A percentile compares a stretch with the other conserved stretches of the same genome.
Evolutionary conservation across 805 yeast genomes (phyloP).

Genomic region (Sporopachydermia lactativora): DNA sequence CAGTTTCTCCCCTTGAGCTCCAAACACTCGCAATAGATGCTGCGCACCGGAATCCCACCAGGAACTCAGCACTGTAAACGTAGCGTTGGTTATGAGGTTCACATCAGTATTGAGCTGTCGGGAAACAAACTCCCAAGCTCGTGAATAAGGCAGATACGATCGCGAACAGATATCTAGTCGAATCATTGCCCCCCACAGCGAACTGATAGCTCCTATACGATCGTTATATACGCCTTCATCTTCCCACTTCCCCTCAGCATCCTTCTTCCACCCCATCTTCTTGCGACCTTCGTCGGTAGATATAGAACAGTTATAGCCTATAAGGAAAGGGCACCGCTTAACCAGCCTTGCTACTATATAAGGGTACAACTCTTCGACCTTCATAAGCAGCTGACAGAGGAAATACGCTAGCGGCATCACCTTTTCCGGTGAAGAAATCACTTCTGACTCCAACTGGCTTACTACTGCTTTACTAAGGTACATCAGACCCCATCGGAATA

Average conservation of each 20-base stretch:
- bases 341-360: slow-evolving; percentile 66
- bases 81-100: slow-evolving; percentile 44
- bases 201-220: slow-evolving; percentile 72
- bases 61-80: slow-evolving; percentile 53
- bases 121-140: slow-evolving; percentile 63
- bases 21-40: slow-evolving; percentile 42
- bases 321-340: slow-evolving; percentile 79
- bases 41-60: slow-evolving; percentile 88
- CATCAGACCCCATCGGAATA: slow-evolving; percentile 63
- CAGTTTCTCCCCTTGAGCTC: slow-evolving; percentile 56
- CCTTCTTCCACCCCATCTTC: slow-evolving; percentile 34
- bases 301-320: slow-evolving; percentile 65
- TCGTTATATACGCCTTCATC: slow-evolving; percentile 65
- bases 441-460: slow-evolving; percentile 88
- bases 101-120: slow-evolving; percentile 47
- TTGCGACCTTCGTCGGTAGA: slow-evolving; percentile 72
- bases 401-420: slow-evolving; percentile 70
- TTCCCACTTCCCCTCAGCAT: slow-evolving; percentile 26
- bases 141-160: slow-evolving; percentile 39
- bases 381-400: slow-evolving; percentile 36
- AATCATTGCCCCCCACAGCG: slow-evolving; percentile 67
- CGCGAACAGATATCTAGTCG: slow-evolving; percentile 30
- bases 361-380: slow-evolving; percentile 37
- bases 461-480: slow-evolving; percentile 76
- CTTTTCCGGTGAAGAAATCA: slow-evolving; percentile 60